These are phyloP conservation scores for Leptosphaerulina australis DNA, from an alignment of 2,329 filamentous ascomycete genomes.

Conservation along the genomic window DNA sequence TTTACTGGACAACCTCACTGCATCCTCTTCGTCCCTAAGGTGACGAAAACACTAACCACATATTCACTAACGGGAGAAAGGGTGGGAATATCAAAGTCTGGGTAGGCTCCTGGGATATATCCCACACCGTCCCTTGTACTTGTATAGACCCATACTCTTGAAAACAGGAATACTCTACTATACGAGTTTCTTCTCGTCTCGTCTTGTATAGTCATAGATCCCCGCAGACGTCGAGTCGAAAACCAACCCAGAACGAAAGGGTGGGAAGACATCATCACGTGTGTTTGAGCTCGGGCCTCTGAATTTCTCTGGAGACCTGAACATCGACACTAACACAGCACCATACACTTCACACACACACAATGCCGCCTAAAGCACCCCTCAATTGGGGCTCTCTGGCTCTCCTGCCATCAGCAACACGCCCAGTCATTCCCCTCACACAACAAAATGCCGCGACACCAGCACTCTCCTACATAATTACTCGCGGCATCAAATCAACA, in stretches of 20 bases:
- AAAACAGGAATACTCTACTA: too few species aligned
- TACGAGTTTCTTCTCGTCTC: too few species aligned
- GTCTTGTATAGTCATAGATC: too few species aligned
- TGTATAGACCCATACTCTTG: too few species aligned
- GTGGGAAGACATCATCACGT: too few species aligned
- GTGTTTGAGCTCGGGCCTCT: too few species aligned
- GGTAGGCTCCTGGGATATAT: too few species aligned
- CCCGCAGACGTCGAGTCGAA: too few species aligned
- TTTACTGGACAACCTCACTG: not conserved
- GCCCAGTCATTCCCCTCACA: slow-evolving; percentile 28
- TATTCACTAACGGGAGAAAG: not conserved
- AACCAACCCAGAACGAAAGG: too few species aligned
- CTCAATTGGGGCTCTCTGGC: slow-evolving; percentile 44
- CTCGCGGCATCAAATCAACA: slow-evolving; percentile 61
- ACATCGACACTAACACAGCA: slow-evolving; percentile 8
- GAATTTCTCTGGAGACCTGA: slow-evolving; percentile 3
- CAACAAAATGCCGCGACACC: slow-evolving; percentile 25
- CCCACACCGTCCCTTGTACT: too few species aligned
- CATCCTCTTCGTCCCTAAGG: not conserved
- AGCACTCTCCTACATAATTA: slow-evolving; percentile 30
- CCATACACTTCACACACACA: slow-evolving; percentile 10
- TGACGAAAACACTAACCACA: not conserved
- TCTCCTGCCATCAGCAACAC: slow-evolving; percentile 38
- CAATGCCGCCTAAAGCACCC: slow-evolving; percentile 45
- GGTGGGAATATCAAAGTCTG: too few species aligned